A percentile compares a stretch with the other conserved stretches of the same genome.
Conservation (phyloP, 257 asterid genomes). For the Fraxinus americana region DNA sequence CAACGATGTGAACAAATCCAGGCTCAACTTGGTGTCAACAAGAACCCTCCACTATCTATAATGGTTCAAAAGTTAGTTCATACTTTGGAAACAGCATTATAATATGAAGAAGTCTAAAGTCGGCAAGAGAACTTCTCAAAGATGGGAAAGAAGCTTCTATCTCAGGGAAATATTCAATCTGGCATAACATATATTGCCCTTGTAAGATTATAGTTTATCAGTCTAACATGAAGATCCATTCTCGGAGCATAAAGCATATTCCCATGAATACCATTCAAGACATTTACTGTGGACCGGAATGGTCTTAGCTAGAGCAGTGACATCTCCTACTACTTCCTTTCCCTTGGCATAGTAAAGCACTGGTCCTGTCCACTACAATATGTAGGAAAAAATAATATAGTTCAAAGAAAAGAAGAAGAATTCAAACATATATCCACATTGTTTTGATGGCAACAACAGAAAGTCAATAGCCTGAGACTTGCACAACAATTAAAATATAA, state of each 20-base stretch:
- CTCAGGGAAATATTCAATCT: neutral
- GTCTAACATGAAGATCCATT: neutral
- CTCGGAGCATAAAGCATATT: conserved; percentile 7
- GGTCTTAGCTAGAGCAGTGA: conserved; percentile 41
- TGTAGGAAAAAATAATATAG: conserved; percentile 20
- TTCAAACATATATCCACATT: neutral
- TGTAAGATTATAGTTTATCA: neutral
- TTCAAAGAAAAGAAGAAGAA: neutral
- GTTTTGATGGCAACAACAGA: neutral
- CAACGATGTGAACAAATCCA: neutral
- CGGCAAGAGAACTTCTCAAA: neutral
- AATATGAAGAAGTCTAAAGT: neutral
- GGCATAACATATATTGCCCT: neutral
- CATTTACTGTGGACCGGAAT: conserved; percentile 73
- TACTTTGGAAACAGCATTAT: neutral
- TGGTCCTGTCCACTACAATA: conserved; percentile 65
- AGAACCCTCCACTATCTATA: neutral
- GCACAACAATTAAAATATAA: conserved; percentile 12
- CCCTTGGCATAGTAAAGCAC: conserved; percentile 73
- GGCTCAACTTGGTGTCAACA: neutral
- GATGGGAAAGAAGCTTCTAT: neutral
- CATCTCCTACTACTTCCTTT: conserved; percentile 56
- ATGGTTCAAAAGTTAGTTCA: neutral
- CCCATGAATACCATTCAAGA: conserved; percentile 66
- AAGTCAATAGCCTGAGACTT: neutral